Evolutionary conservation across 768 basidiomycete species (phyloP).

Genomic region (Lyophyllum shimeji): DNA sequence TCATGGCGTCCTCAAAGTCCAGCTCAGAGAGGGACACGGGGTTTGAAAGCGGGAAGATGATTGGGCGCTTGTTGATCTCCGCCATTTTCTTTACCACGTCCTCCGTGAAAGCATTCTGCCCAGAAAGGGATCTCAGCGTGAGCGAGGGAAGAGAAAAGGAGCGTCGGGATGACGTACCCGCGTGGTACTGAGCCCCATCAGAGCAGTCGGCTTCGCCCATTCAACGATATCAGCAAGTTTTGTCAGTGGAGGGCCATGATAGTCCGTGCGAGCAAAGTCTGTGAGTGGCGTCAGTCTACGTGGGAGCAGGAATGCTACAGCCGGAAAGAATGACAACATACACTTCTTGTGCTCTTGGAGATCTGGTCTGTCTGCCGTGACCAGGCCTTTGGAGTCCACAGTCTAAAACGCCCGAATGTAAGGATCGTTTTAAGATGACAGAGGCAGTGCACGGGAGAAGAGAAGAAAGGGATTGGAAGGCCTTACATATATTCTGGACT

Average conservation of each 20-base stretch:
- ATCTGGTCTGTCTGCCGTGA: slow-evolving; percentile 65
- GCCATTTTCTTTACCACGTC: slow-evolving; percentile 65
- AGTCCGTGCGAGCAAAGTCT: slow-evolving; percentile 76
- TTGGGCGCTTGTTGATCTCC: slow-evolving; percentile 63
- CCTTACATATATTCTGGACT: slow-evolving; percentile 64
- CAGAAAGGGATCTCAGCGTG: slow-evolving; percentile 18
- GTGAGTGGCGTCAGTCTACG: slow-evolving; percentile 42
- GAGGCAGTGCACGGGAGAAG: not conserved
- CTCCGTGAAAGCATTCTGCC: slow-evolving; percentile 63
- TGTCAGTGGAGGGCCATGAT: slow-evolving; percentile 59
- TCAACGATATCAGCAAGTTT: slow-evolving; percentile 66
- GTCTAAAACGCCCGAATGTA: slow-evolving; percentile 38
- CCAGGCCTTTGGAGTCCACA: slow-evolving; percentile 76
- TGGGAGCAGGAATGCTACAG: too few species aligned
- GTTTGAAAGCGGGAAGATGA: slow-evolving; percentile 82
- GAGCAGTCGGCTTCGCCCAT: slow-evolving; percentile 73
- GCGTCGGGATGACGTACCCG: slow-evolving; percentile 26
- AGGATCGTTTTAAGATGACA: not conserved
- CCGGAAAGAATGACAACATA: slow-evolving; percentile 21
- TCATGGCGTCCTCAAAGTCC: slow-evolving; percentile 58
- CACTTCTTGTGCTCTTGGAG: slow-evolving; percentile 77
- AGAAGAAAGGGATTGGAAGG: slow-evolving; percentile 10
- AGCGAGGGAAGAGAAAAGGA: not conserved
- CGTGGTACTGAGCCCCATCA: slow-evolving; percentile 71
- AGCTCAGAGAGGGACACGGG: slow-evolving; percentile 63